phyloP scores from a whole-genome alignment of 352 stramenopile genomes.

The Phytophthora crassamura region DNA sequence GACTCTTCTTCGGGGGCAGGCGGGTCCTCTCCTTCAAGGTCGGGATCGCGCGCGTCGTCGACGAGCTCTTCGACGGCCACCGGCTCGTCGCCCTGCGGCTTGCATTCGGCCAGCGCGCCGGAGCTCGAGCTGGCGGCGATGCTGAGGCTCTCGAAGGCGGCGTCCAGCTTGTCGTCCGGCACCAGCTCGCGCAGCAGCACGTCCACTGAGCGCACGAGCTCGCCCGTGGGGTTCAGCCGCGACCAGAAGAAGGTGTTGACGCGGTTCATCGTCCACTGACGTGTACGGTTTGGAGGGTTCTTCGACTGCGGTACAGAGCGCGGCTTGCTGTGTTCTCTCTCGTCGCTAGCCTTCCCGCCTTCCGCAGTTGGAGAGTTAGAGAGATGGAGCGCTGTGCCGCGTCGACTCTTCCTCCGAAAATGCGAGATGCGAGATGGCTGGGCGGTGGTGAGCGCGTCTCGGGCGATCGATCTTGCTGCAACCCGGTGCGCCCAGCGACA shows the following conservation, averaged over 20 bases:
- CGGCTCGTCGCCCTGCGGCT: constrained; percentile 23
- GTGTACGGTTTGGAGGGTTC: constrained; percentile 2
- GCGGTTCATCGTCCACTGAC: constrained; percentile 41
- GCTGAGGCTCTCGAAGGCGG: constrained; percentile 55
- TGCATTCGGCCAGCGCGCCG: constrained; percentile 22
- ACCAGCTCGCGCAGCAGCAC: constrained; percentile 63
- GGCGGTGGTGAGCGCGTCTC: not conserved
- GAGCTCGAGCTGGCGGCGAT: constrained; percentile 37
- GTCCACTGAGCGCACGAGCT: constrained; percentile 79
- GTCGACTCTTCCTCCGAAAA: constrained; percentile 27
- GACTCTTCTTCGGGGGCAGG: constrained; percentile 53
- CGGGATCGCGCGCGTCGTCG: constrained; percentile 37
- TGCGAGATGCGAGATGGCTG: constrained; percentile 23
- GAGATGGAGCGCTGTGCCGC: constrained; percentile 8
- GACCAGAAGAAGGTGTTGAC: constrained; percentile 89
- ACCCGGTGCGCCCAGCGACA: constrained; percentile 36
- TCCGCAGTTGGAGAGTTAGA: no score
- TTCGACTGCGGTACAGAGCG: constrained; percentile 26
- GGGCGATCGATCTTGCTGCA: constrained; percentile 35
- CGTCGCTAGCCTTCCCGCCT: no score
- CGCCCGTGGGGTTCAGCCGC: constrained; percentile 69
- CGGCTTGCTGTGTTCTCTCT: not conserved
- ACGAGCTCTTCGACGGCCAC: constrained; percentile 34
- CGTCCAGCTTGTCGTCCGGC: constrained; percentile 64
- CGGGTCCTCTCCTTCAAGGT: constrained; percentile 29